Evolutionary conservation across 805 yeast species (phyloP), one percentile per base, ranked within the genome.

Genomic region (Lipomyces oligophaga): DNA sequence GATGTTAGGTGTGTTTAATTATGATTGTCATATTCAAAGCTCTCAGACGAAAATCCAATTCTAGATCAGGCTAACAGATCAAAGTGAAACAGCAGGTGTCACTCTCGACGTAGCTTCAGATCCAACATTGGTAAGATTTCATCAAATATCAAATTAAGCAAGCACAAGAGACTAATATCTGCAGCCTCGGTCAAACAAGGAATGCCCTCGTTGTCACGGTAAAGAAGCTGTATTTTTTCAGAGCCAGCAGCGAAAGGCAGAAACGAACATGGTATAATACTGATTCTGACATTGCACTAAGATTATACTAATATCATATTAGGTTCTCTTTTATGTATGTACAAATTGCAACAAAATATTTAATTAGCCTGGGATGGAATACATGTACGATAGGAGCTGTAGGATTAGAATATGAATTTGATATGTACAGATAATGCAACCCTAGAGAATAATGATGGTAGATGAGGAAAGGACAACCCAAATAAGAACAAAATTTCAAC

Each of bases 171-270:
- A 50, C 20, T 20, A 8, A 5, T 11, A 13, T 7, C 7, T n/a
- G 21, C n/a, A 57, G 63, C 99, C 99, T 45, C 75, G 97, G 56
- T 84, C 96, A 1, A 93, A 90, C 65, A 85, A 85, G 63, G 89
- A 85, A 60, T 93, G 99, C 67, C 96, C 97, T 2, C 74, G 76
- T 44, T 93, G 99, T 68, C 81, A 78, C 58, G 83, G 84, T 50
- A 79, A 80, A 55, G 96, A 89, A 58, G 86, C 95, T 67, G 98
- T 93, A 32, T 93, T 93, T 65, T 93, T 93, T 76, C 98, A 93
- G 68, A 81, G 93, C 21, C 99, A 93, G 66, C 97, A 93, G 68
- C 79, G 89, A 61, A 77, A 96, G 47, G 88, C 86, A 41, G 98
- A 93, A 64, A 93, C 99, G 1, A 81, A 90, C 49, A 93, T 93